Evolutionary conservation across 2,329 filamentous ascomycete species (phyloP).

Genomic region (Aspergillus pseudotamarii): DNA sequence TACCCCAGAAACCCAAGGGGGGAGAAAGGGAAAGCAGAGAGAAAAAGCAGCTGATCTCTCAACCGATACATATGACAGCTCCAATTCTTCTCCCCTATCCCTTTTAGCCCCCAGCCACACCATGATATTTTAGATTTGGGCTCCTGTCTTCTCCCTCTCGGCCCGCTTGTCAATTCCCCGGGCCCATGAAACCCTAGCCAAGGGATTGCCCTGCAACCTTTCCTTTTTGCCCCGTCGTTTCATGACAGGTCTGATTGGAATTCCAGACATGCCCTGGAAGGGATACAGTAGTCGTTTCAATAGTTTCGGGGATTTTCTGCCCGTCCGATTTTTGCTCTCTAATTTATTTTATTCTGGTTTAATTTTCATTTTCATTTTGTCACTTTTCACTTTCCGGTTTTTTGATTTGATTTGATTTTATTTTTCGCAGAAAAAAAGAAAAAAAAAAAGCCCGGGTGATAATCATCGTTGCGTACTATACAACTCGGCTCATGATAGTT

Average conservation of each 20-base stretch:
- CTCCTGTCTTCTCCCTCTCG: not conserved
- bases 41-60: not conserved
- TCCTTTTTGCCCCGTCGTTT: not conserved
- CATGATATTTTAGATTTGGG: not conserved
- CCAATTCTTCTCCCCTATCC: not conserved
- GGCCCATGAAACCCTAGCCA: conserved; percentile 1
- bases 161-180: conserved; percentile 1
- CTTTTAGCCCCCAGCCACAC: conserved; percentile 5
- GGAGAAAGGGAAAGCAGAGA: not conserved
- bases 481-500: not conserved
- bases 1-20: not conserved
- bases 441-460: not conserved
- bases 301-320: conserved; percentile 3
- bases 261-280: not conserved
- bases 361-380: not conserved
- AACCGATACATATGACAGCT: conserved; percentile 7
- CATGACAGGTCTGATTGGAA: conserved; percentile 4
- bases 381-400: not conserved
- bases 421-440: too few relatives aligned
- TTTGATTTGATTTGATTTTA: too few relatives aligned
- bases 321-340: not conserved
- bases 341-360: not conserved
- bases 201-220: not conserved
- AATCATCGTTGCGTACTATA: not conserved
- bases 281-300: conserved; percentile 3